Conservation (phyloP, 345 rosid genomes). For the Capsella bursapastoris region DNA sequence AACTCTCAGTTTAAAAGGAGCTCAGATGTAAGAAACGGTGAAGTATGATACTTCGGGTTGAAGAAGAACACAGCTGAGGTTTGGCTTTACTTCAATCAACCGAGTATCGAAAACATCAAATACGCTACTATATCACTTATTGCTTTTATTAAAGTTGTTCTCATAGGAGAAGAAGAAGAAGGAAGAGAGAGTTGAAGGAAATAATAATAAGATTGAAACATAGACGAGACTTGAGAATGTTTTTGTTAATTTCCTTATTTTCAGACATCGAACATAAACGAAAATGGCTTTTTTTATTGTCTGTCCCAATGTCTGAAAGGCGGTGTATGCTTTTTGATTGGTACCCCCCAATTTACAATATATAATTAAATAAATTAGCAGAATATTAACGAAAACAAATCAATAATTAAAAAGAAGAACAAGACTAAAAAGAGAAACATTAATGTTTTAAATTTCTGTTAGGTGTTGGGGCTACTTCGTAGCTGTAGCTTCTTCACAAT, state of each 20-base stretch:
- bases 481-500: not conserved
- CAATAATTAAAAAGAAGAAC: not conserved
- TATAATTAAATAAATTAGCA: conserved; percentile 4
- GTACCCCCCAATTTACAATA: conserved; percentile 7
- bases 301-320: conserved; percentile 44
- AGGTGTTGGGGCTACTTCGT: conserved; percentile 10
- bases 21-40: conserved; percentile 36
- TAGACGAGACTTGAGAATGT: conserved; percentile 37
- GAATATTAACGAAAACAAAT: not conserved
- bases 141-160: not conserved
- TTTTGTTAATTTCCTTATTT: not conserved
- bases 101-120: conserved; percentile 6
- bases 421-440: conserved; percentile 23
- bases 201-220: conserved; percentile 6
- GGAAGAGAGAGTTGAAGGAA: conserved; percentile 14
- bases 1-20: conserved; percentile 9
- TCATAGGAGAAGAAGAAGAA: conserved; percentile 12
- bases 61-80: conserved; percentile 22
- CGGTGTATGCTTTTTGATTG: conserved; percentile 30
- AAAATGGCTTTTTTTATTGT: conserved; percentile 36
- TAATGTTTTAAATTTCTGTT: conserved; percentile 16
- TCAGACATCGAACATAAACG: conserved; percentile 35
- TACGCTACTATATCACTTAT: not conserved
- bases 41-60: conserved; percentile 23
- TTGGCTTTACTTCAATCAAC: conserved; percentile 17